These are phyloP conservation scores for Rhodotorula sp. DNA, from an alignment of 1,284 basidiomycete genomes.

Conservation along the genomic window DNA sequence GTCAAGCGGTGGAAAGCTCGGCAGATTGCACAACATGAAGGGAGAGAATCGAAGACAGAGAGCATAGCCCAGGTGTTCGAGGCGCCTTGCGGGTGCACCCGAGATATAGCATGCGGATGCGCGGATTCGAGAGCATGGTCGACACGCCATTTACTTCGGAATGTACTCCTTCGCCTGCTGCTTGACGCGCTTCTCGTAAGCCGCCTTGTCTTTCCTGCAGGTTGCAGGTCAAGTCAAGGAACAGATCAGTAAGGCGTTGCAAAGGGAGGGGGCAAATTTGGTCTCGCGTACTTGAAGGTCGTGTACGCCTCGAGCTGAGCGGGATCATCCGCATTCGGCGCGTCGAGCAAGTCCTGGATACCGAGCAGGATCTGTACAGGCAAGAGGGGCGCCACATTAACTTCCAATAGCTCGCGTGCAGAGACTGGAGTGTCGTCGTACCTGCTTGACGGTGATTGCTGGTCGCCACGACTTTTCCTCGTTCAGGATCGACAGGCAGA, in stretches of 20 bases:
- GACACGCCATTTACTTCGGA: constrained; percentile 15
- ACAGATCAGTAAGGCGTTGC: background rate
- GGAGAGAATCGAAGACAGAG: too few species aligned
- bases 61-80: too few species aligned
- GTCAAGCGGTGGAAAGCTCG: too few species aligned
- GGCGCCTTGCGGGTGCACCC: too few species aligned
- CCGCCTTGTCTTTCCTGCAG: constrained; percentile 30
- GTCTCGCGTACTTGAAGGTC: constrained; percentile 32
- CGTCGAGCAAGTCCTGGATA: constrained; percentile 44
- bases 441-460: constrained; percentile 98
- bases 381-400: background rate
- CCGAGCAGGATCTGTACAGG: constrained; percentile 78
- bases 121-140: background rate
- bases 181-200: constrained; percentile 37
- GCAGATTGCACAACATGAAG: too few species aligned
- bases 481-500: constrained; percentile 94
- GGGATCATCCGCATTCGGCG: constrained; percentile 45
- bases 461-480: constrained; percentile 99
- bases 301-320: constrained; percentile 45
- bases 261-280: background rate
- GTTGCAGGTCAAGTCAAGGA: background rate
- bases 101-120: background rate
- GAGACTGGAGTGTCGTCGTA: constrained; percentile 48
- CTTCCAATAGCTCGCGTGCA: background rate
- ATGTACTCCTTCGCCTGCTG: constrained; percentile 33